These are phyloP conservation scores for Xylariaceae sp. DNA, from an alignment of 2,329 filamentous ascomycete species.

Conservation along the genomic window DNA sequence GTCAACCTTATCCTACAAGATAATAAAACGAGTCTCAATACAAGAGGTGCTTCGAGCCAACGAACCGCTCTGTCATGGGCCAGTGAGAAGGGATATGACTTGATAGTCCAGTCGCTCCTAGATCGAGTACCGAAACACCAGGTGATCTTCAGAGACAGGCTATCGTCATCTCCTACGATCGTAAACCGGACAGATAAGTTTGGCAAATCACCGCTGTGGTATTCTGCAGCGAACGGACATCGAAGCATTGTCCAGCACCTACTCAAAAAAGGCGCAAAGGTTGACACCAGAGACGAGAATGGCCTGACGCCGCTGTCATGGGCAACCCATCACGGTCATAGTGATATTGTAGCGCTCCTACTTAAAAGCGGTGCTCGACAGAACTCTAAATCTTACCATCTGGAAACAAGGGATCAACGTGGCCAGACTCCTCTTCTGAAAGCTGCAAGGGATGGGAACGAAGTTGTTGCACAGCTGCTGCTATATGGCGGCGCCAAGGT, in stretches of 20 bases:
- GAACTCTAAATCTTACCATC: not conserved
- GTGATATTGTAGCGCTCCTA: slow-evolving; percentile 6
- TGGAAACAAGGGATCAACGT: not conserved
- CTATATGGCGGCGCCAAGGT: not conserved
- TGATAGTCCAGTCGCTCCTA: slow-evolving; percentile 15
- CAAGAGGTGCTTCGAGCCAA: not conserved
- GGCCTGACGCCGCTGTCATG: too few relatives aligned
- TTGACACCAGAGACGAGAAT: not conserved
- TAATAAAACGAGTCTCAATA: not conserved
- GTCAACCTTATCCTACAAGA: slow-evolving; percentile 4
- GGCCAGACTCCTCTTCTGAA: not conserved
- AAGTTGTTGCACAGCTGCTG: not conserved
- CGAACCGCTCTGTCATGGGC: slow-evolving; percentile 28
- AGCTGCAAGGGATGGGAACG: not conserved
- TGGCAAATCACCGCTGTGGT: slow-evolving; percentile 5
- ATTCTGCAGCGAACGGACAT: slow-evolving; percentile 6
- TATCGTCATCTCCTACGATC: not conserved
- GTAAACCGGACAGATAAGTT: slow-evolving; percentile 3
- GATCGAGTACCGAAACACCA: slow-evolving; percentile 56
- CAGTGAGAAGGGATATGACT: slow-evolving; percentile 21
- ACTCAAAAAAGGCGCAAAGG: slow-evolving; percentile 13
- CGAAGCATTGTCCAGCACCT: not conserved
- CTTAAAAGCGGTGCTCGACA: slow-evolving; percentile 5
- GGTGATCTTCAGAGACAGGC: slow-evolving; percentile 64
- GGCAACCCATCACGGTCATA: not conserved